Percentiles rank a stretch among this genome's conserved stretches.
These are phyloP conservation scores for Verruconis gallopava DNA, from an alignment of 2,329 filamentous ascomycete genomes.

Conservation along the genomic window DNA sequence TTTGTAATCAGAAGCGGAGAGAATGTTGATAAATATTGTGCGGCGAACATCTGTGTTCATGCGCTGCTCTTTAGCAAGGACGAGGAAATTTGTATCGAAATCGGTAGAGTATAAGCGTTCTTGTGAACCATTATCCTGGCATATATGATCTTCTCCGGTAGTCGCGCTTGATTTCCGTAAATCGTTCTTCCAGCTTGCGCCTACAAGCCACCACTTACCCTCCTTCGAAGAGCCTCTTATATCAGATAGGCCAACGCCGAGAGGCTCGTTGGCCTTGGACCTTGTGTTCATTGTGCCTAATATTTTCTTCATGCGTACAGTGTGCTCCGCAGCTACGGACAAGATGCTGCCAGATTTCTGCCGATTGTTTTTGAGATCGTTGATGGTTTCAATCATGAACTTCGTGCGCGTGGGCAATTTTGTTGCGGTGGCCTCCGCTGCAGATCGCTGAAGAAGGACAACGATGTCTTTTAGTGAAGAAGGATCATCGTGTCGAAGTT, in stretches of 20 bases:
- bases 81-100: slow-evolving; percentile 50
- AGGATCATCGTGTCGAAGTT: slow-evolving; percentile 80
- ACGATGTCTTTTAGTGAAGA: slow-evolving; percentile 82
- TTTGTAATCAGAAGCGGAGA: slow-evolving; percentile 71
- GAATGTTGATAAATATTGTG: slow-evolving; percentile 85
- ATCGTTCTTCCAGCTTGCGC: slow-evolving; percentile 65
- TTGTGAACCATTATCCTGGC: slow-evolving; percentile 16
- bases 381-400: slow-evolving; percentile 96
- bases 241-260: slow-evolving; percentile 70
- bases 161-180: too few relatives aligned
- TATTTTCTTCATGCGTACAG: slow-evolving; percentile 76
- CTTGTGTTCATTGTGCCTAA: slow-evolving; percentile 62
- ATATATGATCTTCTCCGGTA: slow-evolving; percentile 24
- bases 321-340: slow-evolving; percentile 68
- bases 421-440: slow-evolving; percentile 52
- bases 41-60: slow-evolving; percentile 79
- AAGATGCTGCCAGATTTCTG: slow-evolving; percentile 56
- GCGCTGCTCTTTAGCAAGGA: slow-evolving; percentile 65
- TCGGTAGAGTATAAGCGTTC: slow-evolving; percentile 14
- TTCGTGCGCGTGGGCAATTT: slow-evolving; percentile 77
- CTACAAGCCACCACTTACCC: slow-evolving; percentile 97
- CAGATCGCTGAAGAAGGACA: slow-evolving; percentile 58
- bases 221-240: slow-evolving; percentile 72
- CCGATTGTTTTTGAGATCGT: slow-evolving; percentile 87
- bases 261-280: slow-evolving; percentile 62